Percentiles rank a stretch among this genome's conserved stretches.
Evolutionary conservation across 306 rosid species (phyloP).

Genomic region (Bauhinia variegata): DNA sequence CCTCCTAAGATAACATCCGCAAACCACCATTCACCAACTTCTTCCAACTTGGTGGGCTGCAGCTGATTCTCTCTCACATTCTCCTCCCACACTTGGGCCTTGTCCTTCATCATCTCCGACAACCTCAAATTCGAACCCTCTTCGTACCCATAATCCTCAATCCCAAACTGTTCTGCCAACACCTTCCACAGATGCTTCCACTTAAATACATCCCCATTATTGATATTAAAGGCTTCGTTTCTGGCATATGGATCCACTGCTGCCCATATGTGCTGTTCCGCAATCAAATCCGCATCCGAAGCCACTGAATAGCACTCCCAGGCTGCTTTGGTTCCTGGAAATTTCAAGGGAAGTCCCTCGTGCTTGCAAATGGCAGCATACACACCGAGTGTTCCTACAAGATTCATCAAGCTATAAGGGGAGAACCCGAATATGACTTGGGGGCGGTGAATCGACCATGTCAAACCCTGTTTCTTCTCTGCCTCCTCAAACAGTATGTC

Average conservation of each 20-base stretch:
- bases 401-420: conserved; percentile 71
- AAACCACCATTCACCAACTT: conserved; percentile 68
- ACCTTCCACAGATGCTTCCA: conserved; percentile 77
- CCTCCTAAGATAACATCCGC: conserved; percentile 28
- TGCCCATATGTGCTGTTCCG: conserved; percentile 84
- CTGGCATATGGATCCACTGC: conserved; percentile 70
- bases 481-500: conserved; percentile 59
- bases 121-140: conserved; percentile 43
- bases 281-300: conserved; percentile 75
- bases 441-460: conserved; percentile 70
- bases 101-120: conserved; percentile 57
- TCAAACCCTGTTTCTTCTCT: conserved; percentile 51
- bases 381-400: conserved; percentile 51
- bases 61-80: conserved; percentile 61
- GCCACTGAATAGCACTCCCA: conserved; percentile 53
- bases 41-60: conserved; percentile 45
- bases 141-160: conserved; percentile 65
- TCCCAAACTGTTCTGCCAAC: conserved; percentile 69
- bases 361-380: conserved; percentile 80
- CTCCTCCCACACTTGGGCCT: conserved; percentile 66
- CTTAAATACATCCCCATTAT: conserved; percentile 64
- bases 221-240: conserved; percentile 66
- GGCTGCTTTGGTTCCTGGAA: conserved; percentile 56
- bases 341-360: conserved; percentile 54
- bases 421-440: conserved; percentile 62